These are phyloP conservation scores for Trichoderma aggressivum DNA, from an alignment of 2,329 filamentous ascomycete species.

Conservation along the genomic window DNA sequence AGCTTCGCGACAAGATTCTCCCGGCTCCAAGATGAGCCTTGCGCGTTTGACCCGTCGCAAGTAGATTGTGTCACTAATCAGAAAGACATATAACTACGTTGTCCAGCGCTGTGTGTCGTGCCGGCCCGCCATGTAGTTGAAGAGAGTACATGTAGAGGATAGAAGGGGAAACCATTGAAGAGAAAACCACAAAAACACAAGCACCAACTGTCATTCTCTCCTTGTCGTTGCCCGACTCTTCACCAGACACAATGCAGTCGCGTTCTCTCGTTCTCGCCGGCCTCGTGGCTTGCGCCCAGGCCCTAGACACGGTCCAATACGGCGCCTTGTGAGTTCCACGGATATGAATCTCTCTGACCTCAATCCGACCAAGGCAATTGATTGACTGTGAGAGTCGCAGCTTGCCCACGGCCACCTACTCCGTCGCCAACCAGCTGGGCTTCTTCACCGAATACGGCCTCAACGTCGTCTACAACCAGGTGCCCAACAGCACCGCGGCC, in stretches of 20 bases:
- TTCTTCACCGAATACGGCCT: conserved; percentile 4
- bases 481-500: conserved; percentile 1
- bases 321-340: conserved; percentile 1
- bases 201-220: not conserved
- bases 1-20: not conserved
- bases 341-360: not conserved
- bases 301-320: conserved; percentile 6
- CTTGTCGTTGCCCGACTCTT: not conserved
- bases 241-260: not conserved
- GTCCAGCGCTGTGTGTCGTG: not conserved
- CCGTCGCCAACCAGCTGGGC: conserved; percentile 3
- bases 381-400: not conserved
- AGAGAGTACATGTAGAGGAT: not conserved
- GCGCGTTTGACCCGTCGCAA: not conserved
- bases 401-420: not conserved
- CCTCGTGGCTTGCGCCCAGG: not conserved
- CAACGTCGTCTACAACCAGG: not conserved
- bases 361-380: not conserved
- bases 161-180: not conserved
- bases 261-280: not conserved
- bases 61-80: not conserved
- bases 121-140: not conserved
- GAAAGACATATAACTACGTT: not conserved
- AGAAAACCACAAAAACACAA: not conserved
- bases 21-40: not conserved